phyloP scores from a whole-genome alignment of 1,139 yeast species.

The Scheffersomyces insectosa region DNA sequence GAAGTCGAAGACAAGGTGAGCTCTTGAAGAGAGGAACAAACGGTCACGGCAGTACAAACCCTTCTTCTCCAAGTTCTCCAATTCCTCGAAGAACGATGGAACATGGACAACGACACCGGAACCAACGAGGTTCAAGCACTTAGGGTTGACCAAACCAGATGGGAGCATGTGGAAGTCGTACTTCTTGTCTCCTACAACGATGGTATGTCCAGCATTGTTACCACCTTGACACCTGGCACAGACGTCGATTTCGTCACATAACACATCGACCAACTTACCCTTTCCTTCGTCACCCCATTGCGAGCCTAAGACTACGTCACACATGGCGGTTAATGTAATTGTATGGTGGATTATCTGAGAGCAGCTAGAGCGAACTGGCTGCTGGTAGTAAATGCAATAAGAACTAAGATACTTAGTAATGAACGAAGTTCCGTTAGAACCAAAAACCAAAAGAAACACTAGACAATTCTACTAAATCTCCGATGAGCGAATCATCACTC shows the following conservation, averaged over 20 bases:
- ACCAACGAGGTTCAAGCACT: conserved; percentile 86
- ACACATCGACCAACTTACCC: conserved; percentile 92
- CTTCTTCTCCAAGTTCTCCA: conserved; percentile 76
- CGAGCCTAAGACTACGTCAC: conserved; percentile 93
- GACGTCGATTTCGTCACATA: conserved; percentile 91
- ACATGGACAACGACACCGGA: conserved; percentile 96
- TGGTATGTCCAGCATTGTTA: conserved; percentile 98
- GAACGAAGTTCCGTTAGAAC: conserved; percentile 16
- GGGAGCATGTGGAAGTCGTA: conserved; percentile 99
- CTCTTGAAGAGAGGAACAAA: conserved; percentile 86
- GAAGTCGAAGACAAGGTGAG: conserved; percentile 95
- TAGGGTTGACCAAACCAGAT: conserved; percentile 91
- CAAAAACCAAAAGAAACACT: conserved; percentile 3
- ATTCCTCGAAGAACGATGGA: conserved; percentile 89
- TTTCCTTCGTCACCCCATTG: conserved; percentile 99
- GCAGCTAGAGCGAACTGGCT: too few species aligned
- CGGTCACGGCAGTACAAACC: conserved; percentile 80
- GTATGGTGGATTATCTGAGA: too few species aligned
- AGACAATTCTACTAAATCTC: background rate
- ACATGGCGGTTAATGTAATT: conserved; percentile 41
- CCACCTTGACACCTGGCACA: conserved; percentile 99
- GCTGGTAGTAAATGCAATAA: conserved; percentile 1
- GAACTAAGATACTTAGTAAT: conserved; percentile 12
- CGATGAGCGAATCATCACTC: conserved; percentile 1
- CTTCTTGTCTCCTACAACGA: conserved; percentile 83